A percentile compares a stretch with the other conserved stretches of the same genome.
phyloP scores from a whole-genome alignment of 192 early-diverging fungal species.

The Paraglomus brasilianum region DNA sequence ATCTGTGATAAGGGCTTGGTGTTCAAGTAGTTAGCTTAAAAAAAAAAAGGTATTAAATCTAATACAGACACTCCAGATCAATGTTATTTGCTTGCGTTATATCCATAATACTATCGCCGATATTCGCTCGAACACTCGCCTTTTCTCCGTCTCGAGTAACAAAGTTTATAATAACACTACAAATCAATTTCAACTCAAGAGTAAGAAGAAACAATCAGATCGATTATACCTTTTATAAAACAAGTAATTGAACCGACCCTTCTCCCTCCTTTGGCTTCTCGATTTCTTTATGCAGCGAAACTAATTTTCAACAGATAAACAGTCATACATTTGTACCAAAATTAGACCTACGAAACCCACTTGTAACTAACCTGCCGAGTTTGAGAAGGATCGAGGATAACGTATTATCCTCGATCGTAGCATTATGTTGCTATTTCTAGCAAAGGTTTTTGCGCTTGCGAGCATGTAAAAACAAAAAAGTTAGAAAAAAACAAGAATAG shows the following conservation, averaged over 20 bases:
- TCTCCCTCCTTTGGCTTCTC: constrained; percentile 13
- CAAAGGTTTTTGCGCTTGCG: too few relatives aligned
- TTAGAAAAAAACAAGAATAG: too few relatives aligned
- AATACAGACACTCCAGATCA: constrained; percentile 80
- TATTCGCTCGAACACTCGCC: constrained; percentile 71
- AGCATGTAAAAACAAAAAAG: too few relatives aligned
- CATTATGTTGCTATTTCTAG: too few relatives aligned
- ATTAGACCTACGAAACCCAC: too few relatives aligned
- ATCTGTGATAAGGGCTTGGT: neutral
- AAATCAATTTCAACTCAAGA: neutral
- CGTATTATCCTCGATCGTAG: too few relatives aligned
- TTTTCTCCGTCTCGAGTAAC: constrained; percentile 80
- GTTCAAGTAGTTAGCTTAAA: neutral
- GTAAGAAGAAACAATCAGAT: neutral
- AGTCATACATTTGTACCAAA: too few relatives aligned
- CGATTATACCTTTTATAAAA: neutral
- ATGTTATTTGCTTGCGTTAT: constrained; percentile 88
- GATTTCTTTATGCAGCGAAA: constrained; percentile 14
- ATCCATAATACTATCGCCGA: constrained; percentile 89
- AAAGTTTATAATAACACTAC: constrained; percentile 69
- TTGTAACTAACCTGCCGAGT: too few relatives aligned
- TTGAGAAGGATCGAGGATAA: too few relatives aligned
- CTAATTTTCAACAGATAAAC: too few relatives aligned
- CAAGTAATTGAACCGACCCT: constrained; percentile 17
- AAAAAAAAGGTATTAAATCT: neutral